Base-by-base conservation (phyloP, 2,329 filamentous ascomycete genomes). In the Aspergillus sp. region DNA sequence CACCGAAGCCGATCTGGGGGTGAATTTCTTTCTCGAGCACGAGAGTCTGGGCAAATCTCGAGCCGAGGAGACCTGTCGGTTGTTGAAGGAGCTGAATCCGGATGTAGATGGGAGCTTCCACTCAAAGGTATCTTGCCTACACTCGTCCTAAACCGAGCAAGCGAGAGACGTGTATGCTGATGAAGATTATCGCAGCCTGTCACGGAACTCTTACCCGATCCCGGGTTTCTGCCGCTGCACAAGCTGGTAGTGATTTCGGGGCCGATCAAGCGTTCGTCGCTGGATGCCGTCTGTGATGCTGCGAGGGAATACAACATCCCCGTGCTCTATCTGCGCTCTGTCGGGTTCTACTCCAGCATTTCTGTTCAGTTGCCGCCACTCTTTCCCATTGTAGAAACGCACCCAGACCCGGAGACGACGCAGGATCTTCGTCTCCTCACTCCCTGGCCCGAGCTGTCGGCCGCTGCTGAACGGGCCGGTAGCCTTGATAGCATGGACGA, bases 21-120 rank as follows among this genome's bases (percentile, higher is more conserved):
- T 97, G 63, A 99, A 99, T 78, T 99, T 99, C 82, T 99, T 99
- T 71, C 82, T 99, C 0, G 91, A 96, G 62, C 87, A 95, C 67
- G 80, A 83, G 52, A 89, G 87, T 64, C 74, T 96, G 42, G 93
- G 92, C 55, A 88, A 87, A 69, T 87, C 87, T 26, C 87, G 95
- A 66, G 91, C 94, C 1, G 85, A 92, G 73, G 88, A 90, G 71
- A 90, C 90, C 56, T 88, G 89, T 59, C 87, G 88, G 62, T 82
- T 94, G 56, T 81, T 99, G 49, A 82, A 87, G 62, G 96, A 99
- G 75, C 82, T 99, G 61, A 99, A 99, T 71, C 92, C 93, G 2
- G 95, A 98, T 70, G 95, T 97, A 1, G 78, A 90, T 60, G 94
- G 93, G 6, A 82, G 88, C 69, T 94, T 86, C 61, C 80, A 85